Conservation (phyloP, 768 basidiomycete genomes). For the Mycena galopus region DNA sequence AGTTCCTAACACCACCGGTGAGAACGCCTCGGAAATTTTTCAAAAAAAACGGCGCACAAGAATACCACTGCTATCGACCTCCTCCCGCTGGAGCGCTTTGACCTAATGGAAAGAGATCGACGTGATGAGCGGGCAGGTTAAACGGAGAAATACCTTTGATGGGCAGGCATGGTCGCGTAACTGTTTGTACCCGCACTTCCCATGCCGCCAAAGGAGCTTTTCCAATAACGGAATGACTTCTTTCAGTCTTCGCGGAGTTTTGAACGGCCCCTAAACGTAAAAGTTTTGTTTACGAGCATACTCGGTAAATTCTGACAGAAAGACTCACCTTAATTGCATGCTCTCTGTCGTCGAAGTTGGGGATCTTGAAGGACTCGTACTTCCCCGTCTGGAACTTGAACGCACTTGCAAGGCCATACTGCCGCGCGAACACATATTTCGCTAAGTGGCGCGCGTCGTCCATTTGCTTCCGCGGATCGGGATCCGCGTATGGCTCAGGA, state of each 20-base stretch:
- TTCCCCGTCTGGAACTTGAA: slow-evolving; percentile 55
- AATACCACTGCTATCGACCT: slow-evolving; percentile 73
- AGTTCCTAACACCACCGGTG: slow-evolving; percentile 65
- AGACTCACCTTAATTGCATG: slow-evolving; percentile 73
- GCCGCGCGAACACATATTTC: slow-evolving; percentile 89
- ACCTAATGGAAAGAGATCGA: slow-evolving; percentile 49
- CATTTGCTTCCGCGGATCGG: slow-evolving; percentile 60
- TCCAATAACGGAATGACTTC: slow-evolving; percentile 66
- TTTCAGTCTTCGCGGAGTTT: slow-evolving; percentile 83
- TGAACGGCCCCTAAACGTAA: slow-evolving; percentile 58
- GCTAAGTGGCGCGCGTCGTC: slow-evolving; percentile 72
- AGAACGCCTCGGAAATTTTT: slow-evolving; percentile 11
- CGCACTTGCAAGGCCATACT: slow-evolving; percentile 75
- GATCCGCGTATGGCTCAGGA: slow-evolving; percentile 53
- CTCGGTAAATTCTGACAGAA: background rate
- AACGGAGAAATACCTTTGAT: slow-evolving; percentile 71
- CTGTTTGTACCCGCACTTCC: slow-evolving; percentile 77
- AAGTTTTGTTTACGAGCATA: background rate
- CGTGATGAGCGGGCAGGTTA: background rate
- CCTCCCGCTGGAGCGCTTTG: slow-evolving; percentile 50
- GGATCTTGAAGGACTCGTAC: slow-evolving; percentile 51
- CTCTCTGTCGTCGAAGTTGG: slow-evolving; percentile 74
- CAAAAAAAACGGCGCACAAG: slow-evolving; percentile 57
- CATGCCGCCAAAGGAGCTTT: slow-evolving; percentile 74
- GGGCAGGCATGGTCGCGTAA: slow-evolving; percentile 77